Percentiles rank a stretch among this genome's conserved stretches.
Evolutionary conservation across 2,329 filamentous ascomycete genomes (phyloP).

Genomic region (Fusarium sp.): DNA sequence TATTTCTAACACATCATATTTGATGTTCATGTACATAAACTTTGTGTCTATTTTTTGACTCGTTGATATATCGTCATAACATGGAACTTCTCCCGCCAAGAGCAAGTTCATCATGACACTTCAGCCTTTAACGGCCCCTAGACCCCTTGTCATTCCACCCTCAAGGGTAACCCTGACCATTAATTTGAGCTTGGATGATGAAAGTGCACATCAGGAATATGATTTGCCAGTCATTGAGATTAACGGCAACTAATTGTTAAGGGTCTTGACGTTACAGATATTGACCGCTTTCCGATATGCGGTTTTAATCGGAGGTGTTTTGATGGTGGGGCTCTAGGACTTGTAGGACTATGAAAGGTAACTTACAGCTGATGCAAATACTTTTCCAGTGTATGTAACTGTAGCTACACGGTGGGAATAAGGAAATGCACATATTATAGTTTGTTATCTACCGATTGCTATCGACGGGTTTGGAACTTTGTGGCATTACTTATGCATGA

Average conservation of each 20-base stretch:
- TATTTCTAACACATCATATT: not conserved
- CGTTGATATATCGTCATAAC: not conserved
- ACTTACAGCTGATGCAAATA: not conserved
- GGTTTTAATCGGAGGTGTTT: slow-evolving; percentile 29
- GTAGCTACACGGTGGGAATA: slow-evolving; percentile 20
- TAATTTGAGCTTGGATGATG: slow-evolving; percentile 35
- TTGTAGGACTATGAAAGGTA: slow-evolving; percentile 17
- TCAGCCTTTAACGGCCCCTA: not conserved
- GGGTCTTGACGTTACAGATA: slow-evolving; percentile 19
- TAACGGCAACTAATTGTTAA: slow-evolving; percentile 27
- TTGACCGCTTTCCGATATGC: slow-evolving; percentile 21
- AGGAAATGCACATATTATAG: not conserved
- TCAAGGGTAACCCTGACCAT: slow-evolving; percentile 33
- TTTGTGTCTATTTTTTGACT: not conserved
- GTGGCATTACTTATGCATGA: not conserved
- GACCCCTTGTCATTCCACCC: slow-evolving; percentile 22
- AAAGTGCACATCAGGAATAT: slow-evolving; percentile 2
- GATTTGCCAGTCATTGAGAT: slow-evolving; percentile 34
- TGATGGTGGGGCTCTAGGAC: slow-evolving; percentile 19
- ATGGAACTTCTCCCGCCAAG: not conserved
- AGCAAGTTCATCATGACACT: slow-evolving; percentile 4
- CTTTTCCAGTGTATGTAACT: slow-evolving; percentile 8
- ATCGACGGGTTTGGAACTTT: not conserved
- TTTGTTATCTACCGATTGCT: not conserved
- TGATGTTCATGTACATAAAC: not conserved